phyloP scores from a whole-genome alignment of 371 early-diverging fungal species.

The Sporodiniella umbellata region DNA sequence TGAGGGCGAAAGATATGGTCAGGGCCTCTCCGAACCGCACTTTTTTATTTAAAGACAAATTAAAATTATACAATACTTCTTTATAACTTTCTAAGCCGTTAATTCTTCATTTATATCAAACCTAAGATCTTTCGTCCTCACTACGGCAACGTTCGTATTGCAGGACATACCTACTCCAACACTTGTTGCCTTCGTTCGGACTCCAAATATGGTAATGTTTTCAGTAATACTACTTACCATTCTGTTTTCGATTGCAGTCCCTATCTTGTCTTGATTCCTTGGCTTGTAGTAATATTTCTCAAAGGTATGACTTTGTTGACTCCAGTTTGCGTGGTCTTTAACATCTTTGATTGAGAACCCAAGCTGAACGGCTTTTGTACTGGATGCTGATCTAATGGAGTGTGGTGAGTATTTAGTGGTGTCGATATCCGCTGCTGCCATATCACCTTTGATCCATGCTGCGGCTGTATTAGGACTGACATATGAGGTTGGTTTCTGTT shows the following conservation, averaged over 20 bases:
- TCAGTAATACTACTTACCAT: conserved; percentile 5
- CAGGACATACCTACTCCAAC: neutral
- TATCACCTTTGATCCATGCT: neutral
- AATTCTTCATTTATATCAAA: too few species aligned
- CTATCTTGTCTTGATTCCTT: neutral
- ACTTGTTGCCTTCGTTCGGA: conserved; percentile 6
- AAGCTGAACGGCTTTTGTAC: neutral
- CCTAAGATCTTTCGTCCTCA: too few species aligned
- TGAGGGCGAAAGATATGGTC: too few species aligned
- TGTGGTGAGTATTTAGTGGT: neutral
- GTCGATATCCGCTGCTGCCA: neutral
- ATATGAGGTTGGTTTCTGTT: neutral
- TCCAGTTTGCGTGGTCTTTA: conserved; percentile 9
- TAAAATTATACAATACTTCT: too few species aligned
- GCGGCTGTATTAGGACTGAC: neutral
- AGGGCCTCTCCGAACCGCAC: too few species aligned
- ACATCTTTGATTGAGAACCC: neutral
- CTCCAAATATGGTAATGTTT: conserved; percentile 7
- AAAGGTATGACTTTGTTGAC: neutral
- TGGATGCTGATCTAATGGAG: conserved; percentile 1
- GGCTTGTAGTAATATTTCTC: conserved; percentile 10
- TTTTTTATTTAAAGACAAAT: too few species aligned
- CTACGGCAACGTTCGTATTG: neutral
- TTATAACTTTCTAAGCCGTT: too few species aligned
- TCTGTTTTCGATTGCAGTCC: neutral